Base-by-base conservation (phyloP, 1,139 yeast genomes). In the Candida albicans region DNA sequence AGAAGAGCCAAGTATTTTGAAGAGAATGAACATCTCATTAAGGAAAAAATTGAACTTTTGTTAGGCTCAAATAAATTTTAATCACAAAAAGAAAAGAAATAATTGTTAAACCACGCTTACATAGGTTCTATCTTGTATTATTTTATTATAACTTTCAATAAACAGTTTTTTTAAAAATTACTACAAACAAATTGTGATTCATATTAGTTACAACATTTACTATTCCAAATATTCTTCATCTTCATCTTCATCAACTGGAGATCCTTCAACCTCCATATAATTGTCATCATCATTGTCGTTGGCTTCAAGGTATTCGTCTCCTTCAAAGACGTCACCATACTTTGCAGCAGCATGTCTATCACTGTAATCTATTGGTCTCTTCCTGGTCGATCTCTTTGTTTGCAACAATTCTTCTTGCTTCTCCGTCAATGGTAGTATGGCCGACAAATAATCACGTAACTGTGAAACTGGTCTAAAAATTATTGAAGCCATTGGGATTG, bases 1-100 rank as follows among this genome's bases (percentile, higher is more conserved):
- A 81, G 99, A 68, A 81, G 84, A 55, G 81, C 96, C 7, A 79
- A 84, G 33, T 90, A 86, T 63, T 91, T 89, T 65, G 79, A 81
- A 37, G 89, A 87, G 48, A 88, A 87, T 48, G 77, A 73, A 53
- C 65, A 62, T 37, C 68, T 87, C 56, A 71, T 90, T 45, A 78
- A 79, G 52, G 93, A 89, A 55, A 88, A 87, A 55, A 75, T 90
- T 43, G 90, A 87, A 52, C 70, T 89, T 42, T 74, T 90, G 55
- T 69, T 89, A 52, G 77, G 77, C 8, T 52, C 65, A 13, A 56
- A 62, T 29, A 58, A 58, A 45, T 53, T 60, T 41, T 61, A 51
- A 33, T 33, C n/a, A 9, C 33, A 9, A 5, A n/a, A 8, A 12
- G n/a, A 36, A n/a, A n/a, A 18, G n/a, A n/a, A n/a, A n/a, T n/a